Percentiles rank a stretch among this genome's conserved stretches.
Evolutionary conservation across 2,329 filamentous ascomycete species (phyloP).

Genomic region (Stemphylium lycopersici): DNA sequence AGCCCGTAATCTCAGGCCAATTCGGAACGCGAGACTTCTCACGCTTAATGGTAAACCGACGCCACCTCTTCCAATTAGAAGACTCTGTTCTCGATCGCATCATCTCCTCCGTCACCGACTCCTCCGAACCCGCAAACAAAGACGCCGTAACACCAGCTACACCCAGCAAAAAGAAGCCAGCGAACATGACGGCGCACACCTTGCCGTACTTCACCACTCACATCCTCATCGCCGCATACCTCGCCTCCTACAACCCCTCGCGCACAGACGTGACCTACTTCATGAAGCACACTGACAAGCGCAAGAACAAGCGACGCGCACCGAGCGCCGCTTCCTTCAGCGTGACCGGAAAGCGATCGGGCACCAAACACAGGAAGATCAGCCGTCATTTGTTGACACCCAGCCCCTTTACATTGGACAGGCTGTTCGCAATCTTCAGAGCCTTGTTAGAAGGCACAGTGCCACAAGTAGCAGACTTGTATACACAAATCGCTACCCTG

Average conservation of each 20-base stretch:
- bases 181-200: constrained; percentile 48
- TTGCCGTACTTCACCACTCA: constrained; percentile 76
- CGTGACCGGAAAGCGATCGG: constrained; percentile 16
- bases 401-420: constrained; percentile 76
- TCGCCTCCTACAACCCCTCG: constrained; percentile 79
- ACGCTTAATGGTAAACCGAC: constrained; percentile 74
- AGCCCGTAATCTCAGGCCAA: constrained; percentile 76
- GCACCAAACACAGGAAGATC: constrained; percentile 70
- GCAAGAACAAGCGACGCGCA: constrained; percentile 53
- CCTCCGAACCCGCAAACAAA: neutral
- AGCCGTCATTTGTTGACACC: constrained; percentile 78
- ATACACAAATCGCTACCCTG: constrained; percentile 70
- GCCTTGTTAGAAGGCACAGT: constrained; percentile 62
- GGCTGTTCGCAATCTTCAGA: constrained; percentile 78
- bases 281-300: constrained; percentile 68
- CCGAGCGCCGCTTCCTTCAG: constrained; percentile 23
- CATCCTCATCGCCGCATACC: constrained; percentile 77
- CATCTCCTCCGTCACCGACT: constrained; percentile 16
- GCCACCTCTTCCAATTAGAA: constrained; percentile 75
- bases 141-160: constrained; percentile 7
- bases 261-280: constrained; percentile 77
- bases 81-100: constrained; percentile 71
- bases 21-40: constrained; percentile 81
- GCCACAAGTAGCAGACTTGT: constrained; percentile 55
- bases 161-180: constrained; percentile 20